phyloP scores from a whole-genome alignment of 2,329 filamentous ascomycete species.

The Septoria linicola region DNA sequence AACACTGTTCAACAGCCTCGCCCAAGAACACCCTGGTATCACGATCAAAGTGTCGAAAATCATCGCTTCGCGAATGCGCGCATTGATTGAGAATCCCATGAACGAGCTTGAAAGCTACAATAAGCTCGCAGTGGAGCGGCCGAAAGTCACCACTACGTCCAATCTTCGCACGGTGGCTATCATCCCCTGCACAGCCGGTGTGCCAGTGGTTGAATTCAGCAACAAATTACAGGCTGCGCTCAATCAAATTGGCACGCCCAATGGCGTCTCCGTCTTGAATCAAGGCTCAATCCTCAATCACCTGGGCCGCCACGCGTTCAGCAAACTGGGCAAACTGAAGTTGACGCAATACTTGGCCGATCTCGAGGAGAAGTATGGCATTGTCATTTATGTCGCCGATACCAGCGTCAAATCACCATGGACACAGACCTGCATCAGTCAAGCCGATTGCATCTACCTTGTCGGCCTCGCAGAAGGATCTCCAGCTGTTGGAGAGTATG shows the following conservation, averaged over 20 bases:
- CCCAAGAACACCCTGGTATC: conserved; percentile 94
- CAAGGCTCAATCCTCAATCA: conserved; percentile 94
- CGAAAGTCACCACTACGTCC: conserved; percentile 76
- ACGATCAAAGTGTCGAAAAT: conserved; percentile 99
- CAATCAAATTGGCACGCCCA: conserved; percentile 81
- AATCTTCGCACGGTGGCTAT: conserved; percentile 93
- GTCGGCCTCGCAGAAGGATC: conserved; percentile 89
- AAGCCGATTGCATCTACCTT: conserved; percentile 92
- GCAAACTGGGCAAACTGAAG: conserved; percentile 94
- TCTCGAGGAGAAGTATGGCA: conserved; percentile 92
- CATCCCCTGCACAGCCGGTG: conserved; percentile 83
- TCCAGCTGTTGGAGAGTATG: conserved; percentile 89
- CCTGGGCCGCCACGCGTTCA: conserved; percentile 92
- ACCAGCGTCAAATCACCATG: conserved; percentile 96
- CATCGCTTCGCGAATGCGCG: conserved; percentile 90
- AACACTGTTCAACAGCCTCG: conserved; percentile 94
- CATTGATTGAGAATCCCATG: conserved; percentile 78
- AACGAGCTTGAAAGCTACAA: conserved; percentile 48
- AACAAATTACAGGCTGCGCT: conserved; percentile 83
- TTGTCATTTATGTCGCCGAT: conserved; percentile 94
- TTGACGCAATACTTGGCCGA: conserved; percentile 94
- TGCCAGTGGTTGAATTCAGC: conserved; percentile 94
- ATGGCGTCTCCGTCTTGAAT: conserved; percentile 87
- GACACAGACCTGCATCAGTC: conserved; percentile 96
- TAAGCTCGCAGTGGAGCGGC: conserved; percentile 51